Conservation (phyloP, 1,284 basidiomycete species). For the Anthracocystis setariae region DNA sequence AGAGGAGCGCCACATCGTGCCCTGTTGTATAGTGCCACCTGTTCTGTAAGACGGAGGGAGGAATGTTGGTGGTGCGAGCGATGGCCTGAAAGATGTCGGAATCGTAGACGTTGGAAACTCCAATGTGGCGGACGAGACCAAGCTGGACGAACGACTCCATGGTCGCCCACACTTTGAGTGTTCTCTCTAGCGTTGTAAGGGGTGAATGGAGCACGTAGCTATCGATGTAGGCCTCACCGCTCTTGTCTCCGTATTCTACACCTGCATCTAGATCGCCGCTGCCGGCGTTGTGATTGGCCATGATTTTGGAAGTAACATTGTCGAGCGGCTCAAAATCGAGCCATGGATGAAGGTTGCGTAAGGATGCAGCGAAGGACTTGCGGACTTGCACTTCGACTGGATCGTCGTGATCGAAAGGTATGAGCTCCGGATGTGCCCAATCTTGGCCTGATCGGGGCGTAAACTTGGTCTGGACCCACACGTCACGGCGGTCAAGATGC, state of each 20-base stretch:
- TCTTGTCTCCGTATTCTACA: conserved; percentile 33
- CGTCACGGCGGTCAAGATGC: conserved; percentile 34
- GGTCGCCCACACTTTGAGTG: conserved; percentile 58
- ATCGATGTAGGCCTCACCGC: conserved; percentile 56
- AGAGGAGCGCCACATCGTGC: conserved; percentile 63
- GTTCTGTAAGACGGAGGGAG: conserved; percentile 60
- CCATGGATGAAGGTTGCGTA: conserved; percentile 53
- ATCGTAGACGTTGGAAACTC: conserved; percentile 62
- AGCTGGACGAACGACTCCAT: conserved; percentile 59
- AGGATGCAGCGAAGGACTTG: conserved; percentile 37
- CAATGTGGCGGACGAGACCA: conserved; percentile 58
- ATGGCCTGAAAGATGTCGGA: conserved; percentile 57
- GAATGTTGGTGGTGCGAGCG: conserved; percentile 37
- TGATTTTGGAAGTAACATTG: conserved; percentile 13
- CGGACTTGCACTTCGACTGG: conserved; percentile 52
- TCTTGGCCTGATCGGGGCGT: conserved; percentile 61
- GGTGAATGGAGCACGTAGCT: conserved; percentile 62
- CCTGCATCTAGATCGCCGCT: conserved; percentile 24
- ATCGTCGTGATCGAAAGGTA: conserved; percentile 52
- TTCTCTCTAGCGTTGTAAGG: conserved; percentile 54
- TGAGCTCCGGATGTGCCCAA: conserved; percentile 26
- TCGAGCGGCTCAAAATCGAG: conserved; percentile 32
- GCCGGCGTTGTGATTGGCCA: conserved; percentile 9
- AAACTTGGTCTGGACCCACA: conserved; percentile 66
- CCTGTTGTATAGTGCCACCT: conserved; percentile 64